Evolutionary conservation across 108 stramenopile species (phyloP).

Genomic region (Craspedostauros australis): DNA sequence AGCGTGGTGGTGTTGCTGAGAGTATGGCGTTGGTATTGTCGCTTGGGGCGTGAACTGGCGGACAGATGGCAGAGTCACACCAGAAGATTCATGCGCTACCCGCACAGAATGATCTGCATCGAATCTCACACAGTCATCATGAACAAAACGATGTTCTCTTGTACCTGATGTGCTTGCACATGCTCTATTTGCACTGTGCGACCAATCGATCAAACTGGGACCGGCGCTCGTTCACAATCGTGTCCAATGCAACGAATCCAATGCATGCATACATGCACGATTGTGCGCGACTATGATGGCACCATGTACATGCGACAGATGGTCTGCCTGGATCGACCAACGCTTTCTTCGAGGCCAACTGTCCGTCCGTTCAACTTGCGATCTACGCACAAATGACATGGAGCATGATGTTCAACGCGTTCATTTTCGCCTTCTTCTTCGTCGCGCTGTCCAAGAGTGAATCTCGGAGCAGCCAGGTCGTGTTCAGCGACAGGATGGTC

Average conservation of each 20-base stretch:
- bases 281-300: no score
- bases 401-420: slow-evolving; percentile 74
- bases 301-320: no score
- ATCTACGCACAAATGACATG: slow-evolving; percentile 72
- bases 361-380: slow-evolving; percentile 48
- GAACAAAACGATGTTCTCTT: neutral
- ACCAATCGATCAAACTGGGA: no score
- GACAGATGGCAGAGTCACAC: no score
- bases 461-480: slow-evolving; percentile 52
- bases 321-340: slow-evolving; percentile 44
- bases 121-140: neutral
- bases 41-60: slow-evolving; percentile 33
- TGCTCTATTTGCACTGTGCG: no score
- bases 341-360: slow-evolving; percentile 63
- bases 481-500: slow-evolving; percentile 67
- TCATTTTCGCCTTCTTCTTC: slow-evolving; percentile 73
- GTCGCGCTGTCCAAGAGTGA: slow-evolving; percentile 48
- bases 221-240: no score
- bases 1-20: no score
- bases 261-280: no score
- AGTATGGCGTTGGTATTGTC: no score
- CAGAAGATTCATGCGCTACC: no score
- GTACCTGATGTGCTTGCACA: no score
- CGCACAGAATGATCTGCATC: neutral
- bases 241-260: no score